Evolutionary conservation across 2,329 filamentous ascomycete species (phyloP).

Genomic region (Fusarium fujikuroi): DNA sequence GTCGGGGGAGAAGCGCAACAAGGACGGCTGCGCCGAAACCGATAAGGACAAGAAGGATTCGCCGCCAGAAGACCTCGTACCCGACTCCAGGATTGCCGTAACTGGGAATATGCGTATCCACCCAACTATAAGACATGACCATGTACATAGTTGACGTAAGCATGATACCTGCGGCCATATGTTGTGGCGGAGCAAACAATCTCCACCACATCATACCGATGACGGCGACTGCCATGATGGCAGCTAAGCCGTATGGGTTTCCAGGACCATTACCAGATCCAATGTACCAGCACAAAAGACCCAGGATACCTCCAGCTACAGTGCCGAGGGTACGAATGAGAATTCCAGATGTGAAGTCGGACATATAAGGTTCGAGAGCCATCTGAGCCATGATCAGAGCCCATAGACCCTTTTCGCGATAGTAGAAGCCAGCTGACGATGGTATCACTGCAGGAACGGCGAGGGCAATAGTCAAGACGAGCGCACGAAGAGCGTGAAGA

Average conservation of each 20-base stretch:
- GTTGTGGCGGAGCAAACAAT: slow-evolving; percentile 29
- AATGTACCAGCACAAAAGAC: slow-evolving; percentile 17
- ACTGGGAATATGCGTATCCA: slow-evolving; percentile 28
- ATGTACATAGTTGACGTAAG: slow-evolving; percentile 36
- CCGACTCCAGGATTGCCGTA: slow-evolving; percentile 29
- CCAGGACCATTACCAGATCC: slow-evolving; percentile 13
- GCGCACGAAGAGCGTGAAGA: slow-evolving; percentile 3
- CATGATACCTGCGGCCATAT: slow-evolving; percentile 33
- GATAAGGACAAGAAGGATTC: slow-evolving; percentile 16
- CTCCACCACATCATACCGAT: slow-evolving; percentile 38
- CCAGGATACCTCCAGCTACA: slow-evolving; percentile 11
- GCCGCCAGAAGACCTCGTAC: slow-evolving; percentile 16
- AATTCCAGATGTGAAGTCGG: slow-evolving; percentile 29
- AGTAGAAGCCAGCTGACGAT: slow-evolving; percentile 31
- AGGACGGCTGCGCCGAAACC: slow-evolving; percentile 11
- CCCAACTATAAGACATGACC: slow-evolving; percentile 35
- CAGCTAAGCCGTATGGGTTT: slow-evolving; percentile 28
- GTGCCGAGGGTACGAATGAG: slow-evolving; percentile 21
- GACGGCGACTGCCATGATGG: slow-evolving; percentile 31
- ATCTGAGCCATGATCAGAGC: slow-evolving; percentile 39
- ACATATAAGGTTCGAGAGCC: slow-evolving; percentile 33
- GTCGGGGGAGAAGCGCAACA: slow-evolving; percentile 6
- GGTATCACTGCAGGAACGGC: slow-evolving; percentile 10
- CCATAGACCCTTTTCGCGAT: slow-evolving; percentile 35
- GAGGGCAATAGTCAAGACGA: slow-evolving; percentile 6